Conservation (phyloP, 768 basidiomycete genomes). For the Suillus paluster region DNA sequence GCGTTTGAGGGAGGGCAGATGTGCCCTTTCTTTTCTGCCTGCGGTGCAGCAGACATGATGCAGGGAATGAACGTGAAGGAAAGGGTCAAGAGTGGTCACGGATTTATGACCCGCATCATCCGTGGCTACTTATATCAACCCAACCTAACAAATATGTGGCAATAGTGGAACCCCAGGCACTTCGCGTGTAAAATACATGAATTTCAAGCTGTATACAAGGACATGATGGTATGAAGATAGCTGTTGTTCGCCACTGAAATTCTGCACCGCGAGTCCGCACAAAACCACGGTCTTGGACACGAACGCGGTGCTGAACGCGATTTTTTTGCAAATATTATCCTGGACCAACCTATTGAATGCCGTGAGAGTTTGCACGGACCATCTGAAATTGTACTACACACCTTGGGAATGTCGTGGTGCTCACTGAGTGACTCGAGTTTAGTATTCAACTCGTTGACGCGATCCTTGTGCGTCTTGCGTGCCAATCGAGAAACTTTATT, state of each 20-base stretch:
- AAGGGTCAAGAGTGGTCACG: constrained; percentile 40
- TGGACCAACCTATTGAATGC: constrained; percentile 70
- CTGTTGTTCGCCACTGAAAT: constrained; percentile 16
- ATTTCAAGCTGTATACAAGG: constrained; percentile 22
- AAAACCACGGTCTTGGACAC: constrained; percentile 2
- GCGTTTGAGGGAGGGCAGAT: constrained; percentile 63
- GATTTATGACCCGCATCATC: constrained; percentile 37
- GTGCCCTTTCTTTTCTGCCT: constrained; percentile 53
- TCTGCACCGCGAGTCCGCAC: constrained; percentile 7
- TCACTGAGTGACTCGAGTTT: constrained; percentile 88
- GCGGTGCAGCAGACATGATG: constrained; percentile 43
- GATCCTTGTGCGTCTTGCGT: constrained; percentile 89
- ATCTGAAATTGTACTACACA: constrained; percentile 34
- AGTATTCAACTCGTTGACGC: constrained; percentile 87
- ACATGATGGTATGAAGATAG: constrained; percentile 23
- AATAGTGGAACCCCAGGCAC: constrained; percentile 32
- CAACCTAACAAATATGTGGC: constrained; percentile 38
- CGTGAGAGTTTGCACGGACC: constrained; percentile 36
- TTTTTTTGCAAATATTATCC: constrained; percentile 60
- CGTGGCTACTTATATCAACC: constrained; percentile 44
- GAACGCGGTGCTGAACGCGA: constrained; percentile 31
- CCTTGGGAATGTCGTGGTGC: constrained; percentile 96
- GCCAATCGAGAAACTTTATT: constrained; percentile 79
- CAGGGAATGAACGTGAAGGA: constrained; percentile 34
- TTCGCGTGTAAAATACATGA: constrained; percentile 31